Evolutionary conservation across 345 rosid genomes (phyloP), one percentile per base, ranked within the genome.

Genomic region (Dipteronia dyeriana): DNA sequence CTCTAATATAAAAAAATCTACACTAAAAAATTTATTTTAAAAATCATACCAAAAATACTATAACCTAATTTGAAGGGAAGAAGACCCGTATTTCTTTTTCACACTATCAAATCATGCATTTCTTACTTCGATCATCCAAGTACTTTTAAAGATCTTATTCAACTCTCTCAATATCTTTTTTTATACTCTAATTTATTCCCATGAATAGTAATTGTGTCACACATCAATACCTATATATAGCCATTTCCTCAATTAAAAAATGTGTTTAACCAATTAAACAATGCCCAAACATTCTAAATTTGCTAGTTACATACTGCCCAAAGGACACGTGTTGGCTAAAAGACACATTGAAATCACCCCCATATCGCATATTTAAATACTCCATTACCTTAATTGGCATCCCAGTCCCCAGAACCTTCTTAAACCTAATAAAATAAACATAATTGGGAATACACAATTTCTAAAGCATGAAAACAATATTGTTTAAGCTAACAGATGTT

Each of bases 351-450:
- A 49, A 16, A 10, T 39, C 63, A 23, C 43, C 69, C 5, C 38
- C 38, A 4, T 4, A 4, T 34, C 38, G 38, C 38, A 34, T 34
- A 34, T 34, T 34, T 6, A 34, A 34, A 34, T 34, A 34, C 81
- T 77, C 73, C 86, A 82, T 82, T 83, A 79, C 84, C 84, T 41
- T 71, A 84, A 73, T 70, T 85, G 79, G 90, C 73, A 85, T 79
- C 79, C 92, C 76, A 86, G 88, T 85, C 86, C 74, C 83, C 76
- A 86, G 88, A 87, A 87, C 74, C 83, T 85, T 90, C 89, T 68
- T 75, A 68, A 68, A 57, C 47, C 61, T 77, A 53, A 75, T 60
- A 34, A 71, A 75, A 59, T 54, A 31, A 23, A 7, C 22, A 39
- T 26, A 53, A 74, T 73, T 64, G 61, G 39, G 66, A 79, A 19